Percentiles rank a stretch among this genome's conserved stretches.
Conservation (phyloP, 352 stramenopile genomes). For the Phytophthora hibernalis region DNA sequence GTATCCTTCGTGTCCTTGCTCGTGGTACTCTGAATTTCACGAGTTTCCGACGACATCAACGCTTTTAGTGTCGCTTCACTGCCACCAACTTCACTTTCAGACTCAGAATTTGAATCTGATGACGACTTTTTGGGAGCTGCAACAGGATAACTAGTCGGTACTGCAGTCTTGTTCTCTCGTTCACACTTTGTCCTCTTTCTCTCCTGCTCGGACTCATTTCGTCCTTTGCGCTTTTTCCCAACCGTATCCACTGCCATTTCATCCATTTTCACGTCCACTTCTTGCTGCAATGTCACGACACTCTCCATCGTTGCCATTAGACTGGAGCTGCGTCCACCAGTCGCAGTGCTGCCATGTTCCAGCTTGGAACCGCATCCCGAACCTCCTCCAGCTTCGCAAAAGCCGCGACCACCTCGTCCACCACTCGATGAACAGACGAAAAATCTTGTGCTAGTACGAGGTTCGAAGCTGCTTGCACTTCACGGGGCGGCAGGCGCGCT, state of each 20-base stretch:
- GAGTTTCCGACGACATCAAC: not conserved
- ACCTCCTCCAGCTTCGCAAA: conserved; percentile 24
- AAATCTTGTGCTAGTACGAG: conserved; percentile 12
- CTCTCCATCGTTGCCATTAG: not conserved
- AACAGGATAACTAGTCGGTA: not conserved
- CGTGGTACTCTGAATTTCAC: not conserved
- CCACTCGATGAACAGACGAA: not conserved
- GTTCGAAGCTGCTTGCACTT: conserved; percentile 14
- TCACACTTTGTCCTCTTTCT: not conserved
- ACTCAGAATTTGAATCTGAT: not conserved
- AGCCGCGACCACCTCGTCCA: conserved; percentile 10
- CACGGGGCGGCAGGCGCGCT: not conserved
- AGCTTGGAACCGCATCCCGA: conserved; percentile 17
- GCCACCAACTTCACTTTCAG: not conserved
- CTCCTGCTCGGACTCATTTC: not conserved
- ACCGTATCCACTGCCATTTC: not conserved
- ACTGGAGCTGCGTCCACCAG: conserved; percentile 4
- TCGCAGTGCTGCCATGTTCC: conserved; percentile 6
- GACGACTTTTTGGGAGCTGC: not conserved
- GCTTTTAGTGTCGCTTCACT: conserved; percentile 14
- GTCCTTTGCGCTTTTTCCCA: not conserved
- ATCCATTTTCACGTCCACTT: not conserved
- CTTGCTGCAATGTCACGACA: not conserved
- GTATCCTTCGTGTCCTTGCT: not conserved
- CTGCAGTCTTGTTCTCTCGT: not conserved